phyloP scores from a whole-genome alignment of 2,329 filamentous ascomycete genomes.

The Diaporthe aspalathi region DNA sequence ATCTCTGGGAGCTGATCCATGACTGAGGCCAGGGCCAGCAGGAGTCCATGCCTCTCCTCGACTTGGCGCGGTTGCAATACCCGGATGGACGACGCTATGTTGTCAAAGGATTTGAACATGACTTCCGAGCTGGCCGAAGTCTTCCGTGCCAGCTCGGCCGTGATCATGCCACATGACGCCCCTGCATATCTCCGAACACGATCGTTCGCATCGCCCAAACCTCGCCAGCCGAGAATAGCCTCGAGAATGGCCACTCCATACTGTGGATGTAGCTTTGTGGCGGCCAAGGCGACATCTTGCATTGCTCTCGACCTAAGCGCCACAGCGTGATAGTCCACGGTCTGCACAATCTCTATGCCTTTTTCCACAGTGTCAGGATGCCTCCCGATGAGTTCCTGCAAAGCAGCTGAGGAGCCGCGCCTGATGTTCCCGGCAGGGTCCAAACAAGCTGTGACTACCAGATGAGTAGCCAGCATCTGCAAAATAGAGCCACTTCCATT shows the following conservation, averaged over 20 bases:
- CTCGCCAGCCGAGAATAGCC: slow-evolving; percentile 84
- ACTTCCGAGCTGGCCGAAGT: slow-evolving; percentile 33
- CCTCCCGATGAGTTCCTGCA: slow-evolving; percentile 93
- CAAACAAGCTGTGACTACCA: slow-evolving; percentile 84
- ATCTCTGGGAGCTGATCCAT: slow-evolving; percentile 59
- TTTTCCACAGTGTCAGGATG: slow-evolving; percentile 86
- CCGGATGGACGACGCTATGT: slow-evolving; percentile 58
- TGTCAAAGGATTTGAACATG: slow-evolving; percentile 50
- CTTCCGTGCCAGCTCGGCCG: slow-evolving; percentile 51
- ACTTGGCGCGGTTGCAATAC: slow-evolving; percentile 67
- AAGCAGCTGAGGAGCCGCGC: slow-evolving; percentile 88
- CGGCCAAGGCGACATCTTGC: slow-evolving; percentile 77
- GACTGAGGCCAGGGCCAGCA: slow-evolving; percentile 71
- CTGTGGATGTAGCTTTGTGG: slow-evolving; percentile 74
- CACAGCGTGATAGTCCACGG: slow-evolving; percentile 92
- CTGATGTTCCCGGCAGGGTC: slow-evolving; percentile 95
- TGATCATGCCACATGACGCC: slow-evolving; percentile 72
- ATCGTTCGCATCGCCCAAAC: slow-evolving; percentile 83
- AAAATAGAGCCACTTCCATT: slow-evolving; percentile 64
- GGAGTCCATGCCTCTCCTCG: slow-evolving; percentile 76
- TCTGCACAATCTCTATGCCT: slow-evolving; percentile 88
- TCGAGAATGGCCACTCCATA: slow-evolving; percentile 77
- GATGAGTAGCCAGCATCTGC: slow-evolving; percentile 82
- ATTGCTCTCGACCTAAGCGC: slow-evolving; percentile 88
- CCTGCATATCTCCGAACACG: slow-evolving; percentile 79